Percentiles rank a stretch among this genome's conserved stretches.
These are phyloP conservation scores for Whalleya microplaca DNA, from an alignment of 2,329 filamentous ascomycete species.

Conservation along the genomic window DNA sequence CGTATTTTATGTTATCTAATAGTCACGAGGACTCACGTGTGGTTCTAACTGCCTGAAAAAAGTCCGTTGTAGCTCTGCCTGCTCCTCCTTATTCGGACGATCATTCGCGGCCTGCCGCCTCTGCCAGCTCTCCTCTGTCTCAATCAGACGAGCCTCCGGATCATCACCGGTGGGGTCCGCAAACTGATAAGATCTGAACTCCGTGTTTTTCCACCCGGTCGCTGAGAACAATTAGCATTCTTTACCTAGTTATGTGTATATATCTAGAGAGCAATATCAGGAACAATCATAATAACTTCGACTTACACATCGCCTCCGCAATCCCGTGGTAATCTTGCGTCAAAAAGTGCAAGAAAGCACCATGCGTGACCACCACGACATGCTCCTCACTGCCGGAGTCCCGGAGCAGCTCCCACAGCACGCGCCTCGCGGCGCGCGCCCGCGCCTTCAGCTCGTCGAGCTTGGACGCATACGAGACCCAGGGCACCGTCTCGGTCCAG, in stretches of 20 bases:
- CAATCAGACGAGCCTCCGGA: constrained; percentile 49
- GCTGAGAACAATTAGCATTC: constrained; percentile 46
- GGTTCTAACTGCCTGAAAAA: neutral
- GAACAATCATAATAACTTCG: too few relatives aligned
- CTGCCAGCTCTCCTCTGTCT: constrained; percentile 53
- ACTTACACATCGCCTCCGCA: too few relatives aligned
- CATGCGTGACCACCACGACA: constrained; percentile 79
- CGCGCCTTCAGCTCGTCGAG: constrained; percentile 45
- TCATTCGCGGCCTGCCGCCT: neutral
- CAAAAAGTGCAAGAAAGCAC: constrained; percentile 82
- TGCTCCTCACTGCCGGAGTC: constrained; percentile 56
- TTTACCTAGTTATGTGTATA: neutral
- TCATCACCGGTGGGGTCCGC: constrained; percentile 55
- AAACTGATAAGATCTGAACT: constrained; percentile 72
- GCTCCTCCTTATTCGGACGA: neutral
- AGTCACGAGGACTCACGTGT: neutral
- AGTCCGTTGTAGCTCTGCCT: neutral
- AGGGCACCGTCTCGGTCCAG: constrained; percentile 71
- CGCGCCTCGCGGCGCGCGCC: constrained; percentile 62
- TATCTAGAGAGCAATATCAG: too few relatives aligned
- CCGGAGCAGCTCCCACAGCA: constrained; percentile 55
- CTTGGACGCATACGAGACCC: neutral
- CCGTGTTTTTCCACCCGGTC: constrained; percentile 76
- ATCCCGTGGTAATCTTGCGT: constrained; percentile 79
- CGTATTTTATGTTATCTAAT: neutral